A percentile compares a stretch with the other conserved stretches of the same genome.
phyloP scores from a whole-genome alignment of 2,329 filamentous ascomycete genomes.

The Ophiocordyceps australis region DNA sequence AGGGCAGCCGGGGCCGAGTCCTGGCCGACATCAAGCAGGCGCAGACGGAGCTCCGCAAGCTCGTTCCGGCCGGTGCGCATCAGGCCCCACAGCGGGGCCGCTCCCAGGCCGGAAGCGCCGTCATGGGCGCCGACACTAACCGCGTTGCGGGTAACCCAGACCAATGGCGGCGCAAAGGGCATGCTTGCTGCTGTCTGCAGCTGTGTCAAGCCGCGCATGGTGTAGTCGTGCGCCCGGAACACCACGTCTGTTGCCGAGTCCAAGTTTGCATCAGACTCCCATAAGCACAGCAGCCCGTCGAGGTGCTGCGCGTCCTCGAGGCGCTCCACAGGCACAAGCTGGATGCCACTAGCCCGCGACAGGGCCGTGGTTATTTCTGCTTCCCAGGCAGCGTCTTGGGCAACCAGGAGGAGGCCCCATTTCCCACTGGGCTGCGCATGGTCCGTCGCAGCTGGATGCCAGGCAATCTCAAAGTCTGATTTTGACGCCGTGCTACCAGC shows the following conservation, averaged over 20 bases:
- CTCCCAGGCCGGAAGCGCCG: conserved; percentile 1
- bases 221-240: background rate
- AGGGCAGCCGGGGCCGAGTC: background rate
- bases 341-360: background rate
- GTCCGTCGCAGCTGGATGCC: no score
- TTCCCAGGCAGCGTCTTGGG: conserved; percentile 1
- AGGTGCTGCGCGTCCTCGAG: conserved; percentile 1
- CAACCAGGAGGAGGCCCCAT: conserved; percentile 2
- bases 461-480: no score
- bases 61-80: conserved; percentile 5
- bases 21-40: conserved; percentile 4
- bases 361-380: background rate
- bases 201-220: background rate
- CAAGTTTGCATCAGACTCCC: conserved; percentile 2
- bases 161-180: conserved; percentile 1
- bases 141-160: conserved; percentile 3
- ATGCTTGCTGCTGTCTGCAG: background rate
- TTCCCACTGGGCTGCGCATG: background rate
- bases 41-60: conserved; percentile 4
- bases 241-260: no score
- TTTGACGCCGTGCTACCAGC: no score
- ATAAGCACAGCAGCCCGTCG: conserved; percentile 3
- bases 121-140: conserved; percentile 2
- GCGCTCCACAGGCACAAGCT: conserved; percentile 1
- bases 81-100: conserved; percentile 5